These are phyloP conservation scores for Coniochaeta sp. DNA, from an alignment of 2,329 filamentous ascomycete genomes.

Conservation along the genomic window DNA sequence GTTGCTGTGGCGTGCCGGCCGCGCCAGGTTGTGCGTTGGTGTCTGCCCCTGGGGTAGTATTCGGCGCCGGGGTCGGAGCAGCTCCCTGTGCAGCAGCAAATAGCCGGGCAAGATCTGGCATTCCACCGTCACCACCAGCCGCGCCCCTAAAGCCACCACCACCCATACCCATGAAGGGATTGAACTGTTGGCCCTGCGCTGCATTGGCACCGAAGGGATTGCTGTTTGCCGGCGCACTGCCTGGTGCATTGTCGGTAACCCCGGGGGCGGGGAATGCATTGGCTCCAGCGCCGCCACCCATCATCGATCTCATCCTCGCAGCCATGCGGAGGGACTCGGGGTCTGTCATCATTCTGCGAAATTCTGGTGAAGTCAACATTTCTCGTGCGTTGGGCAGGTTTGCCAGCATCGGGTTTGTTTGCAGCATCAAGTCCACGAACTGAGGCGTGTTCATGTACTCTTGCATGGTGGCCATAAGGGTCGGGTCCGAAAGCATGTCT, in stretches of 20 bases:
- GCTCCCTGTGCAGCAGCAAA: slow-evolving; percentile 10
- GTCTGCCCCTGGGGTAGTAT: slow-evolving; percentile 10
- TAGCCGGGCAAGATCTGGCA: neutral
- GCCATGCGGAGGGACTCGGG: slow-evolving; percentile 78
- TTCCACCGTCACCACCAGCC: slow-evolving; percentile 5
- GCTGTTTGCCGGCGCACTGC: slow-evolving; percentile 30
- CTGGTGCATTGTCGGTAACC: slow-evolving; percentile 75
- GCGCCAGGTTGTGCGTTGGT: slow-evolving; percentile 10
- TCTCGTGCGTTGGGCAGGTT: slow-evolving; percentile 70
- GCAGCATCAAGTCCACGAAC: slow-evolving; percentile 90
- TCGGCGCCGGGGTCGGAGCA: slow-evolving; percentile 8
- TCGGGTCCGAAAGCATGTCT: slow-evolving; percentile 81
- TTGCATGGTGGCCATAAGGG: slow-evolving; percentile 80
- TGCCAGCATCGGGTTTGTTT: slow-evolving; percentile 77
- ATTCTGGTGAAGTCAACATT: slow-evolving; percentile 80
- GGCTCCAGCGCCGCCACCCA: slow-evolving; percentile 41
- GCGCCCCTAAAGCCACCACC: slow-evolving; percentile 13
- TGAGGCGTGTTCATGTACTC: slow-evolving; percentile 94
- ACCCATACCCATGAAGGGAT: slow-evolving; percentile 9
- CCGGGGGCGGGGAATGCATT: slow-evolving; percentile 81
- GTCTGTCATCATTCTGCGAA: slow-evolving; percentile 89
- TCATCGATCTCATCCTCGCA: slow-evolving; percentile 71
- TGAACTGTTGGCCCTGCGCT: slow-evolving; percentile 6
- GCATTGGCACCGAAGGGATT: slow-evolving; percentile 7
- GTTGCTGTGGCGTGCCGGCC: neutral